phyloP scores from a whole-genome alignment of 306 rosid genomes.

The Prunus persica region DNA sequence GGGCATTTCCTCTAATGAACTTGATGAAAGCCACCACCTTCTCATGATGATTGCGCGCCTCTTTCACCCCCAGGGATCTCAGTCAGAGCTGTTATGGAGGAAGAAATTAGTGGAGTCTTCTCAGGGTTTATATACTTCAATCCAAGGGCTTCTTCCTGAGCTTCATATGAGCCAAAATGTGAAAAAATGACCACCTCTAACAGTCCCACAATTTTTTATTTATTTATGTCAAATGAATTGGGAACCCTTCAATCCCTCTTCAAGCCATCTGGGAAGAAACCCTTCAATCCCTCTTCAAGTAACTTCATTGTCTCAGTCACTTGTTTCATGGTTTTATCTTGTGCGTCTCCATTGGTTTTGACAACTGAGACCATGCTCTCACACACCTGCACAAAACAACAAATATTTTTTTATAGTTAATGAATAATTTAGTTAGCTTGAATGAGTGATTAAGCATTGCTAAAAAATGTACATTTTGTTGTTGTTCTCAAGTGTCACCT shows the following conservation, averaged over 20 bases:
- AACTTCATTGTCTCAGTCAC: background rate
- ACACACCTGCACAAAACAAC: background rate
- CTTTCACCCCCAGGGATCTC: conserved; percentile 7
- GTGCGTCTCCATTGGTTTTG: conserved; percentile 12
- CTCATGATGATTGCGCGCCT: background rate
- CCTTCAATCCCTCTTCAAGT: conserved; percentile 10
- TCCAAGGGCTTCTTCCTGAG: conserved; percentile 10
- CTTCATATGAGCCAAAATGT: background rate
- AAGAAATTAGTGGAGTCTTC: background rate
- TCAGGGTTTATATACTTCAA: background rate
- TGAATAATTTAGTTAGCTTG: too few species aligned
- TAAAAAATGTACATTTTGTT: background rate
- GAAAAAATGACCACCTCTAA: background rate
- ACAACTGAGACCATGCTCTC: background rate
- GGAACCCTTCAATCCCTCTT: conserved; percentile 16
- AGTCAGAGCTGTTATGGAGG: background rate
- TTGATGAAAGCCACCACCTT: conserved; percentile 6
- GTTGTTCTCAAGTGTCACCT: conserved; percentile 1
- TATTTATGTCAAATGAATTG: background rate
- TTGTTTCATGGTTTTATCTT: conserved; percentile 4
- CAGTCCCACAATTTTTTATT: background rate
- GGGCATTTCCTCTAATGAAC: background rate
- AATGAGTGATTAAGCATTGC: background rate
- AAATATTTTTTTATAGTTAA: background rate
- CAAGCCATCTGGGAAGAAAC: background rate